phyloP scores from a whole-genome alignment of 192 early-diverging fungal species.

The Gaertneriomyces sp. region DNA sequence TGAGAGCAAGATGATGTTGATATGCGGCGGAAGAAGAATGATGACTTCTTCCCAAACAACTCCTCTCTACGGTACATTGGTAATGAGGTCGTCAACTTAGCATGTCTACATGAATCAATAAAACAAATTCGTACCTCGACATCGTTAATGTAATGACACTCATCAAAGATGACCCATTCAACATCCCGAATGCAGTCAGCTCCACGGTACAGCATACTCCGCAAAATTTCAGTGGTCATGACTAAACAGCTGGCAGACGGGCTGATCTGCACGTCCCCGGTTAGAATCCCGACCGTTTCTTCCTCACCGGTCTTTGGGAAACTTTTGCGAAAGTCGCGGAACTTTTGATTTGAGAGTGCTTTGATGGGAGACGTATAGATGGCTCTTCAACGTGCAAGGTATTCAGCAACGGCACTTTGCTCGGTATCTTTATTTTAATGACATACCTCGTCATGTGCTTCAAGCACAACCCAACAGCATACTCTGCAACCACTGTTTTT shows the following conservation, averaged over 20 bases:
- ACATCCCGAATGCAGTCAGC: conserved; percentile 96
- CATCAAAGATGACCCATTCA: conserved; percentile 99
- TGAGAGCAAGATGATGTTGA: conserved; percentile 90
- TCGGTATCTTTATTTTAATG: neutral
- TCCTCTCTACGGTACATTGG: conserved; percentile 58
- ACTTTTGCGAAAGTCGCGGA: conserved; percentile 83
- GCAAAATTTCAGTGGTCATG: conserved; percentile 98
- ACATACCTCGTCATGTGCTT: conserved; percentile 85
- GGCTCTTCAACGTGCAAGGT: conserved; percentile 29
- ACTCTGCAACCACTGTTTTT: conserved; percentile 98
- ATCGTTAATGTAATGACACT: conserved; percentile 98
- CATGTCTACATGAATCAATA: neutral
- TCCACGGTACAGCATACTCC: conserved; percentile 95
- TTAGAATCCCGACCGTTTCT: conserved; percentile 92
- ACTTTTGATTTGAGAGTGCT: conserved; percentile 98
- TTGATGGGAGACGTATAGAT: conserved; percentile 99
- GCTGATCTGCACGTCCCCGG: conserved; percentile 95
- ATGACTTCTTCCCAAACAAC: conserved; percentile 99
- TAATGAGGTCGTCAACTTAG: neutral
- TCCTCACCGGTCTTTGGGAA: conserved; percentile 38
- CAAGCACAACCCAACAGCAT: conserved; percentile 88
- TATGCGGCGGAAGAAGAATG: conserved; percentile 95
- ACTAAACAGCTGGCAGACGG: conserved; percentile 96
- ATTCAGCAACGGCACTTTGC: neutral
- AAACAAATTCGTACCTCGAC: conserved; percentile 50